Conservation (phyloP, 805 yeast genomes). For the Saccharomycopsis sp. region DNA sequence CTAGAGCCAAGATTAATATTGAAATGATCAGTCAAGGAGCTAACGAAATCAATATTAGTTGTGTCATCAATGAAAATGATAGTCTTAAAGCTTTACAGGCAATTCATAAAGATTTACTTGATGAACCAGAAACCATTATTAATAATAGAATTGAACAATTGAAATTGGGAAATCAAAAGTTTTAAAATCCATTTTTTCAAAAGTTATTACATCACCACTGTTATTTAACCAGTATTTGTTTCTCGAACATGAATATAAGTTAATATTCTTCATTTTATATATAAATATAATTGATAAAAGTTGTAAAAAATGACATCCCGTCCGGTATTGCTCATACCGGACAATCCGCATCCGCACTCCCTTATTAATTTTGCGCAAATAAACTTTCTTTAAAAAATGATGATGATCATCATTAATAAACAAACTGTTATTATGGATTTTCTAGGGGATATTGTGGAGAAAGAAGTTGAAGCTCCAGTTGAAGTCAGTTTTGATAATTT, state of each 20-base stretch:
- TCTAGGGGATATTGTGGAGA: constrained; percentile 66
- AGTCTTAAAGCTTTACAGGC: constrained; percentile 78
- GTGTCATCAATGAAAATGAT: constrained; percentile 80
- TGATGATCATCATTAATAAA: too few relatives aligned
- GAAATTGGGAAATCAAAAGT: too few relatives aligned
- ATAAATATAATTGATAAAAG: too few relatives aligned
- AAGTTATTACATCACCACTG: not conserved
- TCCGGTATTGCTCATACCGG: too few relatives aligned
- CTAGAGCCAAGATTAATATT: constrained; percentile 83
- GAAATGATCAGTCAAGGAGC: constrained; percentile 99
- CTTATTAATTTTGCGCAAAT: too few relatives aligned
- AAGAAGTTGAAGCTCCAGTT: constrained; percentile 30
- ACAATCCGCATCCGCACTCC: too few relatives aligned
- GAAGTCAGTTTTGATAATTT: not conserved
- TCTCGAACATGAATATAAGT: not conserved
- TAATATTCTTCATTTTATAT: too few relatives aligned
- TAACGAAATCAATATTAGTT: constrained; percentile 91
- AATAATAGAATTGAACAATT: not conserved
- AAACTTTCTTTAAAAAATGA: too few relatives aligned
- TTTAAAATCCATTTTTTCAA: too few relatives aligned
- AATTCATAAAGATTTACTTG: constrained; percentile 37
- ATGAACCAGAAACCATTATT: not conserved
- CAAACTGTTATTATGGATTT: constrained; percentile 61
- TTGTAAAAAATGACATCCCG: too few relatives aligned
- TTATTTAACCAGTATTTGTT: not conserved